Percentiles rank a stretch among this genome's conserved stretches.
Conservation (phyloP, 2,329 filamentous ascomycete genomes). For the Pseudogymnoascus sp. region DNA sequence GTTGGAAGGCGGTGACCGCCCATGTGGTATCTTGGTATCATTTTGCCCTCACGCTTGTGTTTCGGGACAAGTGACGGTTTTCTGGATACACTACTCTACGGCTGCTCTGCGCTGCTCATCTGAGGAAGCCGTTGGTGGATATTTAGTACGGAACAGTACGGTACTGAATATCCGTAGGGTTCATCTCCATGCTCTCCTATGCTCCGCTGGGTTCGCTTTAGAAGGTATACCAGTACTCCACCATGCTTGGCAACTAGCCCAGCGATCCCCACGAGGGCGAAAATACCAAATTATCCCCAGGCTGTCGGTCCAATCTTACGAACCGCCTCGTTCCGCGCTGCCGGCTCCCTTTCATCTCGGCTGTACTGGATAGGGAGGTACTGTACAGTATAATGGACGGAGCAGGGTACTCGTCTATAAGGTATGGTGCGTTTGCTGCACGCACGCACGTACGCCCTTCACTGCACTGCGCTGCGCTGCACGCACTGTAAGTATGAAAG, state of each 20-base stretch:
- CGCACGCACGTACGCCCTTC: neutral
- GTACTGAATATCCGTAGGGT: neutral
- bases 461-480: neutral
- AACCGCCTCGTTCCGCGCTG: neutral
- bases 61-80: neutral
- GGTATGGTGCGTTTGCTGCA: neutral
- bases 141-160: neutral
- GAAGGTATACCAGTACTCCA: neutral
- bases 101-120: neutral
- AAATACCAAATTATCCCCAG: slow-evolving; percentile 1
- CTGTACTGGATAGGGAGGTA: neutral
- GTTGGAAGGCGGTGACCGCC: neutral
- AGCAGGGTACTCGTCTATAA: neutral
- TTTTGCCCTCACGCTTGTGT: neutral
- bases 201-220: neutral
- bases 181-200: neutral
- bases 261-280: neutral
- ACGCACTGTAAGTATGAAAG: neutral
- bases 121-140: neutral
- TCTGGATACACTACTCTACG: neutral
- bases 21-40: neutral
- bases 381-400: neutral
- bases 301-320: neutral
- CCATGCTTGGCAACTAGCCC: neutral
- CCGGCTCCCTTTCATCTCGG: neutral